A percentile compares a stretch with the other conserved stretches of the same genome.
These are phyloP conservation scores for Zymoseptoria passerinii DNA, from an alignment of 2,329 filamentous ascomycete genomes.

Conservation along the genomic window DNA sequence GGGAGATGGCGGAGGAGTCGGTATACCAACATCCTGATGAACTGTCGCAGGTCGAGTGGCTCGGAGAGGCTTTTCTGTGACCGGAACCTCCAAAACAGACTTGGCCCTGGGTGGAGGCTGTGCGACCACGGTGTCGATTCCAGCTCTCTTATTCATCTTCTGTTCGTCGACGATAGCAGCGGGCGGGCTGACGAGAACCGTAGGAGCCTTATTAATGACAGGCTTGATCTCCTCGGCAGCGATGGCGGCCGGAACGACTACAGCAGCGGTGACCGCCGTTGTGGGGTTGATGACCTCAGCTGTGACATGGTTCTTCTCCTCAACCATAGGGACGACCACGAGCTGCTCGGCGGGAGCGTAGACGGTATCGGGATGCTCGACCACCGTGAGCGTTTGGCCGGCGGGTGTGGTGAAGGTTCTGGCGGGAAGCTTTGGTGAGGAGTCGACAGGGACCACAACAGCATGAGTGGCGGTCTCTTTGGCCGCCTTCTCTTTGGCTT, in stretches of 20 bases:
- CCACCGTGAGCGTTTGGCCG: neutral
- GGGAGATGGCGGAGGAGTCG: neutral
- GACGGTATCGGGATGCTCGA: neutral
- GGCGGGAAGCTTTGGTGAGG: neutral
- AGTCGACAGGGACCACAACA: neutral
- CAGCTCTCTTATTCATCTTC: neutral
- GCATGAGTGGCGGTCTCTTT: neutral
- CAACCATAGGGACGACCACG: neutral
- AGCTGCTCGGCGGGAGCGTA: neutral
- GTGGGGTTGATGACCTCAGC: neutral
- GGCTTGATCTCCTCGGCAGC: neutral
- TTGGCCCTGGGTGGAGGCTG: neutral
- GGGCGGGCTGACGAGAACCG: neutral
- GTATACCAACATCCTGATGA: neutral
- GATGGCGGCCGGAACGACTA: neutral
- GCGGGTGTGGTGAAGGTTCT: neutral
- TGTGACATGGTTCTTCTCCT: neutral
- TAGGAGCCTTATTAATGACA: neutral
- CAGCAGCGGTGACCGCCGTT: neutral
- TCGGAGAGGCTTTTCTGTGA: neutral
- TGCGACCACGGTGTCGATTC: neutral
- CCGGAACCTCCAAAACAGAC: neutral
- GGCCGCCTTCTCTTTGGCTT: no score
- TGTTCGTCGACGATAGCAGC: neutral
- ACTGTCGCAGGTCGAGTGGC: neutral